These are phyloP conservation scores for Echeveria elegans DNA, from an alignment of 164 flowering plant genomes.

Conservation along the genomic window DNA sequence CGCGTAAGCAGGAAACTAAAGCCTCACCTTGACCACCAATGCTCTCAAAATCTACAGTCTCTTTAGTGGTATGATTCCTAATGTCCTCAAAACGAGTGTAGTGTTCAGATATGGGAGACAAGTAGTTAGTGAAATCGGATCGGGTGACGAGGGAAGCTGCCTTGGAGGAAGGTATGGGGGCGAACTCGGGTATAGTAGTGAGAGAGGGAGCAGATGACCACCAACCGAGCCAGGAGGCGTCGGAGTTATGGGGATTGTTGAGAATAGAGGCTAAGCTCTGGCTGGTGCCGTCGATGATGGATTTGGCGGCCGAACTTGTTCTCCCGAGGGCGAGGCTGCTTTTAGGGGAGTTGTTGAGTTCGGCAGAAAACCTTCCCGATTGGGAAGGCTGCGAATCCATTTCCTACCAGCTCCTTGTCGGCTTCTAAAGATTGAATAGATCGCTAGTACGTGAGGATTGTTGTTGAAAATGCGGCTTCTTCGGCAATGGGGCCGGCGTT, in stretches of 20 bases:
- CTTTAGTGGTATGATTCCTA: conserved; percentile 48
- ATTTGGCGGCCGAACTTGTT: conserved; percentile 17
- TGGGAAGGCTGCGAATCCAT: conserved; percentile 56
- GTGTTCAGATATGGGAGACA: conserved; percentile 45
- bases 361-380: conserved; percentile 36
- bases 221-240: conserved; percentile 47
- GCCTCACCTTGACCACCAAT: conserved; percentile 68
- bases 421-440: conserved; percentile 7
- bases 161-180: conserved; percentile 28
- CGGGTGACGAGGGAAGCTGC: conserved; percentile 39
- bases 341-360: background rate
- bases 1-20: conserved; percentile 73
- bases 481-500: background rate
- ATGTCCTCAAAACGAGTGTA: conserved; percentile 71
- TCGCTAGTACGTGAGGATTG: background rate
- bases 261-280: conserved; percentile 91
- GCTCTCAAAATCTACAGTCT: conserved; percentile 24
- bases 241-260: conserved; percentile 72
- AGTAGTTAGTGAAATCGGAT: conserved; percentile 55
- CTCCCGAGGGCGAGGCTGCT: background rate
- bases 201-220: conserved; percentile 76
- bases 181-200: conserved; percentile 40
- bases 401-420: background rate
- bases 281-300: conserved; percentile 26
- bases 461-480: background rate